phyloP scores from a whole-genome alignment of 2,329 filamentous ascomycete genomes.

The Penicillium sp. region DNA sequence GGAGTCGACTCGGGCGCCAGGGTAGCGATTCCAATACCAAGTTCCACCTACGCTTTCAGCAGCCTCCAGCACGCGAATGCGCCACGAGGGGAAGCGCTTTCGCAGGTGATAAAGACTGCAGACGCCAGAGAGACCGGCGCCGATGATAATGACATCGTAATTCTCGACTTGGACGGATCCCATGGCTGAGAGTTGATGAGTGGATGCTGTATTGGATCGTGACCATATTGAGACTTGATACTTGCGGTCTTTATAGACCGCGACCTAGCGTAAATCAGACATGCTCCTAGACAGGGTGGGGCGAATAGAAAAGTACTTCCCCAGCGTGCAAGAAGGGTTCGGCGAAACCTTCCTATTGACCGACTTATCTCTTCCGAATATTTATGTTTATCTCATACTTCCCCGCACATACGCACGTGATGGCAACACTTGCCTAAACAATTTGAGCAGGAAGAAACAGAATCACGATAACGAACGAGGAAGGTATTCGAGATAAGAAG shows the following conservation, averaged over 20 bases:
- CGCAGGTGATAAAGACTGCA: conserved; percentile 20
- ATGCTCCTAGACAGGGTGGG: not conserved
- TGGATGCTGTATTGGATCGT: not conserved
- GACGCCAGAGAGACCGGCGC: conserved; percentile 50
- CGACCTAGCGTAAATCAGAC: not conserved
- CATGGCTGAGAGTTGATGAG: conserved; percentile 6
- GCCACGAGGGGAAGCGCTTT: conserved; percentile 17
- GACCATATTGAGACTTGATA: not conserved
- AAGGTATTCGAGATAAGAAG: not conserved
- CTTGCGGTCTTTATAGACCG: conserved; percentile 12
- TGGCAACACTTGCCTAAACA: conserved; percentile 11
- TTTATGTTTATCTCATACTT: not conserved
- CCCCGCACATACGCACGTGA: conserved; percentile 6
- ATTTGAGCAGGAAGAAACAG: no score
- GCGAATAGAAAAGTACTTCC: not conserved
- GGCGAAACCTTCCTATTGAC: conserved; percentile 12
- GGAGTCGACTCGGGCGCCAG: conserved; percentile 54
- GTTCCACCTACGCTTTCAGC: conserved; percentile 46
- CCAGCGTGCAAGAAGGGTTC: not conserved
- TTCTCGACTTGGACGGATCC: conserved; percentile 10
- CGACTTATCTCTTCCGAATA: not conserved
- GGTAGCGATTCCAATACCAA: conserved; percentile 55
- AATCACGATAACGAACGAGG: no score
- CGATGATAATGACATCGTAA: conserved; percentile 51
- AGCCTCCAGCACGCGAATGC: conserved; percentile 18